Conservation (phyloP, 2,329 filamentous ascomycete species). For the Blastomyces gilchristii region DNA sequence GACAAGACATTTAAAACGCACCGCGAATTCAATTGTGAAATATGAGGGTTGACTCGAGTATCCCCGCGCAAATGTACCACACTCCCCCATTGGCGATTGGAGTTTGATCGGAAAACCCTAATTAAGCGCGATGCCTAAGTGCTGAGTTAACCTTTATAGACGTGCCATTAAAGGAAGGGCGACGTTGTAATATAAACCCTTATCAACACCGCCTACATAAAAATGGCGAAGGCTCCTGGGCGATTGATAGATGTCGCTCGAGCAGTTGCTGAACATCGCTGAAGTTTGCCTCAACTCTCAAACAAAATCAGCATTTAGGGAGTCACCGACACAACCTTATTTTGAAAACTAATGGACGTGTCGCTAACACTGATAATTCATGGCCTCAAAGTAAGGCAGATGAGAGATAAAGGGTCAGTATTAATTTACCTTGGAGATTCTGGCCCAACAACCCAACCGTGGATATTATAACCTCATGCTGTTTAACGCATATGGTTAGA, state of each 20-base stretch:
- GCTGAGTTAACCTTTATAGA: background rate
- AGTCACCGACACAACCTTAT: background rate
- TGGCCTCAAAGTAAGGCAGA: background rate
- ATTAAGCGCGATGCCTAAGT: background rate
- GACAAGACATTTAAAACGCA: too few species aligned
- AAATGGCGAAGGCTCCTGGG: background rate
- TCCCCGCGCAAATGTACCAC: background rate
- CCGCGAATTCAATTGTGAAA: too few species aligned
- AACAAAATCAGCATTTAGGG: background rate
- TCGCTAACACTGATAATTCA: background rate
- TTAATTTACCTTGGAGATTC: background rate
- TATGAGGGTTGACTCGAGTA: background rate
- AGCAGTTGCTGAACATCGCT: background rate
- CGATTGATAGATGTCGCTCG: background rate
- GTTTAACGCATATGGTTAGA: background rate
- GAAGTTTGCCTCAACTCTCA: background rate
- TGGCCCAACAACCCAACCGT: background rate
- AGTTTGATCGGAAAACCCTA: background rate
- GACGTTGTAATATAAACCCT: background rate
- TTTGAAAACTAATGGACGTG: background rate
- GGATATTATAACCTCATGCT: background rate
- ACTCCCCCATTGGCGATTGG: background rate
- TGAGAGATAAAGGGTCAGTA: background rate
- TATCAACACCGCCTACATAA: background rate
- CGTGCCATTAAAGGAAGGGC: background rate